Evolutionary conservation across 2,329 filamentous ascomycete genomes (phyloP), one percentile per base, ranked within the genome.

Genomic region (Zymoseptoria pseudotritici): DNA sequence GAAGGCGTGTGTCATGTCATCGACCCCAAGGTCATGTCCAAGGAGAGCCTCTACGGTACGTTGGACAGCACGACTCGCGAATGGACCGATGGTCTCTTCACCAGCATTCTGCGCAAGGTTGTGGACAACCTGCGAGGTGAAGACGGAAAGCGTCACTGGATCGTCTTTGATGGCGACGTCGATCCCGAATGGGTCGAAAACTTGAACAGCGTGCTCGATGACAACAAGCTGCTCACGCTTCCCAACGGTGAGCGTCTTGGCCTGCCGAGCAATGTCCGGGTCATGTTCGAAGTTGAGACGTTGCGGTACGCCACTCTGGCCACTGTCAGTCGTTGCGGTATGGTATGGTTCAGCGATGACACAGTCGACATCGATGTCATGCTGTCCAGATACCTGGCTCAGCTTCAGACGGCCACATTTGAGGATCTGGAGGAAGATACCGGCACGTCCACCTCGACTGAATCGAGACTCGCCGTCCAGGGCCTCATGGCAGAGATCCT

Each of bases 121-220:
- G 93, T 99, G 57, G 95, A 99, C 75, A 99, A 99, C 72, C 83
- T 99, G 56, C 91, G 94, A 80, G 94, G 95, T 57, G 94, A 99
- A 75, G 93, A 97, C 72, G 85, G 87, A 29, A 99, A 99, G 78
- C 86, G 94, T 58, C 94, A 99, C 75, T 99, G 94, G 94, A 97
- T 99, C 69, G 90, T 99, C 4, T 99, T 99, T 70, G 94, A 99
- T 74, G 95, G 94, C 63, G 94, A 99, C 74, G 94, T 99, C 63
- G 94, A 99, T 75, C 94, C 94, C 0, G 95, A 97, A 75, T 99
- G 94, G 94, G 94, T 99, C 66, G 94, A 99, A 74, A 99, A 99
- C 75, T 80, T 99, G 81, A 99, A 99, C 86, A 96, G 90, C 82
- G 95, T 99, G 59, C 84, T 99, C 50, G 94, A 99, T 71, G 94